phyloP scores from a whole-genome alignment of 2,329 filamentous ascomycete species.

The Fusarium setosum region DNA sequence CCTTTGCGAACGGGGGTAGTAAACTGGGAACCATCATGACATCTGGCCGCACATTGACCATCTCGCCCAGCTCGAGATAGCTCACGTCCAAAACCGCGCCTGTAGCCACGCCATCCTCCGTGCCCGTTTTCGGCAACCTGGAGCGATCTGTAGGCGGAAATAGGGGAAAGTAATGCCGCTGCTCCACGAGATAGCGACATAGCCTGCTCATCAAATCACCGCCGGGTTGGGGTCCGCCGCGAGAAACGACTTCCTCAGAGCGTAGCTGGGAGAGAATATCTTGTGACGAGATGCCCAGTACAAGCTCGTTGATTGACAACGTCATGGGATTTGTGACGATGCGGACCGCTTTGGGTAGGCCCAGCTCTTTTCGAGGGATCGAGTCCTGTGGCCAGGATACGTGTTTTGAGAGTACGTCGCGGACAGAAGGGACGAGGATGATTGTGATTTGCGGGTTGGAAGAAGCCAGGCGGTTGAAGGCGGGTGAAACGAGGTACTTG shows the following conservation, averaged over 20 bases:
- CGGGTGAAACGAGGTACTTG: slow-evolving; percentile 79
- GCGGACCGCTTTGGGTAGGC: slow-evolving; percentile 79
- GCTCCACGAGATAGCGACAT: slow-evolving; percentile 83
- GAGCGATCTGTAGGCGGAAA: slow-evolving; percentile 83
- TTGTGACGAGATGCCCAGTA: slow-evolving; percentile 84
- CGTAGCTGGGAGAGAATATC: slow-evolving; percentile 86
- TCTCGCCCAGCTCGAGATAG: slow-evolving; percentile 90
- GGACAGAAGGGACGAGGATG: slow-evolving; percentile 83
- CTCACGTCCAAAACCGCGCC: slow-evolving; percentile 85
- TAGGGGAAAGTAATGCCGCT: slow-evolving; percentile 90
- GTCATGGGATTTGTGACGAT: slow-evolving; percentile 93
- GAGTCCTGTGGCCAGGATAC: slow-evolving; percentile 82
- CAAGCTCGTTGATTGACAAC: slow-evolving; percentile 86
- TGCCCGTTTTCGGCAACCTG: slow-evolving; percentile 73
- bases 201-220: slow-evolving; percentile 75
- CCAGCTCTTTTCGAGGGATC: slow-evolving; percentile 77
- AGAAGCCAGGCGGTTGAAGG: slow-evolving; percentile 76
- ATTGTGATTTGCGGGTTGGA: slow-evolving; percentile 83
- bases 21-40: slow-evolving; percentile 85
- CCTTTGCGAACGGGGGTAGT: slow-evolving; percentile 88
- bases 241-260: slow-evolving; percentile 70
- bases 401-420: slow-evolving; percentile 84
- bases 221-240: slow-evolving; percentile 37
- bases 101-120: slow-evolving; percentile 68
- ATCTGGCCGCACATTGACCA: slow-evolving; percentile 87